Evolutionary conservation across 805 yeast genomes (phyloP).

Genomic region (Debaryomyces maramus): DNA sequence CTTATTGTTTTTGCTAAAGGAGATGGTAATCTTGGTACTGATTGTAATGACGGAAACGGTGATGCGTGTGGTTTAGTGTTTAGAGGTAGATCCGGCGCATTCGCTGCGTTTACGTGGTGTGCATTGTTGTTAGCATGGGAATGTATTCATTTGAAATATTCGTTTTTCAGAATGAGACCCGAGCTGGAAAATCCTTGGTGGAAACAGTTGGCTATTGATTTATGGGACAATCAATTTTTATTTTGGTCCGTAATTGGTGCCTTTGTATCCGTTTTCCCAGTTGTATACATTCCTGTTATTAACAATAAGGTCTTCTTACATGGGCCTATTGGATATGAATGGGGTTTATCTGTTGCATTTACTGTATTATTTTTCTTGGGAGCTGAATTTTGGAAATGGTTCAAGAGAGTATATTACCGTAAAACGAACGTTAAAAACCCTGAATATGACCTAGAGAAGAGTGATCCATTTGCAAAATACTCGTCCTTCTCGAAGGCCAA

Average conservation of each 20-base stretch:
- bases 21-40: slow-evolving; percentile 37
- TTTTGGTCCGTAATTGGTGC: slow-evolving; percentile 82
- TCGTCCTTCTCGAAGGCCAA: slow-evolving; percentile 41
- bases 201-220: slow-evolving; percentile 59
- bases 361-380: slow-evolving; percentile 56
- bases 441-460: slow-evolving; percentile 40
- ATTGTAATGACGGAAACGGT: slow-evolving; percentile 26
- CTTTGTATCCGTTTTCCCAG: slow-evolving; percentile 71
- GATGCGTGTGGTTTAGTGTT: slow-evolving; percentile 60
- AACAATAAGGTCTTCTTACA: slow-evolving; percentile 76
- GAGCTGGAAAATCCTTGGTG: slow-evolving; percentile 55
- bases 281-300: slow-evolving; percentile 85
- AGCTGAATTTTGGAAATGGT: slow-evolving; percentile 66
- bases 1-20: slow-evolving; percentile 40
- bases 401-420: slow-evolving; percentile 55
- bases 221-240: slow-evolving; percentile 73
- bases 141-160: slow-evolving; percentile 68
- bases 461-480: slow-evolving; percentile 40
- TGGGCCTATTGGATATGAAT: slow-evolving; percentile 69
- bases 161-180: slow-evolving; percentile 71
- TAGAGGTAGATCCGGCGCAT: slow-evolving; percentile 73
- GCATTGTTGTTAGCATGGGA: slow-evolving; percentile 83
- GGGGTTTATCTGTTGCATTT: slow-evolving; percentile 72
- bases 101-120: slow-evolving; percentile 85
- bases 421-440: slow-evolving; percentile 22